Percentiles rank a stretch among this genome's conserved stretches.
Evolutionary conservation across 148 eudicot genomes (phyloP).

Genomic region (Arctostaphylos glauca): DNA sequence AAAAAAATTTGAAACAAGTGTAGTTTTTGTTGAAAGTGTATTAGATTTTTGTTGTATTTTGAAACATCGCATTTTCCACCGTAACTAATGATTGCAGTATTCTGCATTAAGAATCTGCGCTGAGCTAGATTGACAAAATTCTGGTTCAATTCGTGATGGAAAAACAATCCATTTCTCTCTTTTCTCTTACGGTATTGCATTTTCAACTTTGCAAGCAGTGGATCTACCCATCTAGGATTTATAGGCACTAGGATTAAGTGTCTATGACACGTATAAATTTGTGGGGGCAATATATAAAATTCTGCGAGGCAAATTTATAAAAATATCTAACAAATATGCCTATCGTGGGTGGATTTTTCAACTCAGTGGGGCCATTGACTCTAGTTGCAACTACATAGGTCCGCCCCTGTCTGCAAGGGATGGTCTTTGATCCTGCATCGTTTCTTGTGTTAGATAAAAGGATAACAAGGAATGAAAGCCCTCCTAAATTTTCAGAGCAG

Average conservation of each 20-base stretch:
- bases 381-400: too few species aligned
- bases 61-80: background rate
- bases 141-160: background rate
- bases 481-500: background rate
- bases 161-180: background rate
- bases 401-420: too few species aligned
- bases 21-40: background rate
- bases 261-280: too few species aligned
- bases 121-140: background rate
- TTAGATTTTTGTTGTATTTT: background rate
- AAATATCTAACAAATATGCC: too few species aligned
- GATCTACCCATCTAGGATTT: too few species aligned
- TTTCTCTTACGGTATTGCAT: background rate
- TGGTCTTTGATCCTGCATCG: background rate
- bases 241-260: too few species aligned
- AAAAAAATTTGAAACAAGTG: background rate
- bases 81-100: background rate
- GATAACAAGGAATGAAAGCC: background rate
- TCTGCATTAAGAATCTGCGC: background rate
- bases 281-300: too few species aligned
- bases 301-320: too few species aligned
- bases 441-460: background rate
- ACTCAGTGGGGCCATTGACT: too few species aligned
- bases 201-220: background rate
- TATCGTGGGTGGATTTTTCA: too few species aligned